phyloP scores from a whole-genome alignment of 805 yeast species.

The Metschnikowia rubicola region DNA sequence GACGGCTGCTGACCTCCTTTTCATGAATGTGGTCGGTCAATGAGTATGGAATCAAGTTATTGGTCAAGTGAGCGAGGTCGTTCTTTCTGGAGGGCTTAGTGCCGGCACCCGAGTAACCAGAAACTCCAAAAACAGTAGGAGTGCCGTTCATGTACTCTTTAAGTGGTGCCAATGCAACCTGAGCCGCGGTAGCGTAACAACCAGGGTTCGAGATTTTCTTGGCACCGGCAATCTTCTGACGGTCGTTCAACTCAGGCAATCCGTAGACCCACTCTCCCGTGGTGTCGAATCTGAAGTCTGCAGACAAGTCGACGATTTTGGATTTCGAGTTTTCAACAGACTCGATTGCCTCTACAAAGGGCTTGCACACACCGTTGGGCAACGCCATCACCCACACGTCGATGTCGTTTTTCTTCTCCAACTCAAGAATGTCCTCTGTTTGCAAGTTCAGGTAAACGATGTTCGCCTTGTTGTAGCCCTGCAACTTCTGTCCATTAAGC shows the following conservation, averaged over 20 bases:
- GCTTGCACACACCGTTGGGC: slow-evolving; percentile 95
- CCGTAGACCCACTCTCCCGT: slow-evolving; percentile 92
- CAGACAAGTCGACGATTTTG: slow-evolving; percentile 88
- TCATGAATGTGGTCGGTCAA: slow-evolving; percentile 97
- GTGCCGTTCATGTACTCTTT: slow-evolving; percentile 61
- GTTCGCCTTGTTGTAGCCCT: slow-evolving; percentile 81
- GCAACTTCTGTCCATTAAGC: slow-evolving; percentile 77
- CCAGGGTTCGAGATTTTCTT: slow-evolving; percentile 93
- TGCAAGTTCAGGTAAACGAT: slow-evolving; percentile 82
- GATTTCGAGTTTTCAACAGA: slow-evolving; percentile 60
- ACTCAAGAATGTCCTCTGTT: slow-evolving; percentile 74
- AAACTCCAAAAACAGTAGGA: slow-evolving; percentile 90
- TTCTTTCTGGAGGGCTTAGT: slow-evolving; percentile 97
- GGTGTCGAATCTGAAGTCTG: slow-evolving; percentile 92
- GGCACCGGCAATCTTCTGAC: slow-evolving; percentile 65
- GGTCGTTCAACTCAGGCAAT: slow-evolving; percentile 82
- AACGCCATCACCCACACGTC: slow-evolving; percentile 99
- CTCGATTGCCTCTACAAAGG: slow-evolving; percentile 78
- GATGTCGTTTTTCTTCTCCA: slow-evolving; percentile 74
- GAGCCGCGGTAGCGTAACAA: slow-evolving; percentile 99
- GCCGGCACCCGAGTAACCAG: slow-evolving; percentile 99
- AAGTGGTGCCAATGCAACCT: slow-evolving; percentile 85
- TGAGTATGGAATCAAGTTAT: slow-evolving; percentile 92
- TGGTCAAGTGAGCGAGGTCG: slow-evolving; percentile 66
- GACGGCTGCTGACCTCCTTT: slow-evolving; percentile 78